Evolutionary conservation across 1,139 yeast genomes (phyloP), one percentile per base, ranked within the genome.

Genomic region (Yamadazyma aaseri): DNA sequence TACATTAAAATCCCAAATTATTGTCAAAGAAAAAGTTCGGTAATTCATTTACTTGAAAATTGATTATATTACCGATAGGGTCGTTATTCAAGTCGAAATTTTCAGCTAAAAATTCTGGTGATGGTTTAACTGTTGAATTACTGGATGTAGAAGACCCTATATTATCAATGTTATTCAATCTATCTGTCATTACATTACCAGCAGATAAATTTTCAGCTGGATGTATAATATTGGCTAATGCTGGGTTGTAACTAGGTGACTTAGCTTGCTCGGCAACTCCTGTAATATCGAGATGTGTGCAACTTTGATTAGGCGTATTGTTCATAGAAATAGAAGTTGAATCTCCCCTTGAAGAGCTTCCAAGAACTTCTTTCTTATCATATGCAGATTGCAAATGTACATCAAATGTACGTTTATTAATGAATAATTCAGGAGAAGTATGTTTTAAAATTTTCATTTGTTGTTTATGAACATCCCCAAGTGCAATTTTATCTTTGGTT

Each of bases 21-120:
- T 63, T 63, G 41, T 66, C 74, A 40, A 60, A 64, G 44, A 68
- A 66, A 37, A 62, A 64, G 41, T 67, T 67, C 9, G 74, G 73
- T 35, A 67, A 31, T 9, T 35, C 35, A 27, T 39, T 42, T 37
- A 46, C 38, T 31, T 45, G 50, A n/a, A 18, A 31, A 21, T 38
- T 41, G 4, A 45, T 32, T 29, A 45, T 30, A 23, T 33, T 34
- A 15, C 32, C 33, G 7, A 46, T n/a, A 4, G 38, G 16, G 4
- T 44, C 50, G 9, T 44, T 50, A 7, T 31, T 31, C 12, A 29
- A 12, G 11, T 34, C 38, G 20, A 32, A 36, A 5, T 8, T 13
- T 4, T 34, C 36, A 20, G 22, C 21, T 14, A 40, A 20, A 7
- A 39, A 31, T 20, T 33, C 36, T 11, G 42, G 45, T 9, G 43